Base-by-base conservation (phyloP, 2,329 filamentous ascomycete species). In the Cordyceps cicadae region DNA sequence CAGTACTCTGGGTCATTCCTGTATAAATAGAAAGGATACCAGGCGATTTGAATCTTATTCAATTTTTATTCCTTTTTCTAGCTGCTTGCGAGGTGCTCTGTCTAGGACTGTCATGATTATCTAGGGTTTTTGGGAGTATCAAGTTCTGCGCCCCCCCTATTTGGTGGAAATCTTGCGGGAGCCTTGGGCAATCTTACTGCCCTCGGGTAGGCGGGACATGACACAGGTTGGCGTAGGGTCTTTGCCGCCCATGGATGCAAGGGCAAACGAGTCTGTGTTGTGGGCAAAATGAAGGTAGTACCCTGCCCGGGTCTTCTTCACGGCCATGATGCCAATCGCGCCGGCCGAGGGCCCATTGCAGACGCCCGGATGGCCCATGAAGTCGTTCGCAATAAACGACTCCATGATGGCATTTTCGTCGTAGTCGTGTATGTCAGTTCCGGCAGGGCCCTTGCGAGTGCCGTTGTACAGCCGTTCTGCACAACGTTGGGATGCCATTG, bases 231-330 rank as follows among this genome's bases (percentile, higher is more conserved):
- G 90, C 59, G 84, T 83, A 52, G 77, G 79, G 65, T 97, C 92
- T 29, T 85, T 82, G 1, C 87, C 89, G 43, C 88, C 85, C 90
- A 97, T 95, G 3, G 91, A 95, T 1, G 92, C 91, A 58, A 99
- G 76, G 6, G 92, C 92, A 77, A 88, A 87, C 1, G 83, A 86
- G 71, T 97, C 93, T 0, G 94, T 99, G 70, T 97, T 99, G 78
- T 99, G 94, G 1, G 89, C 92, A 76, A 96, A 99, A 73, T 93
- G 93, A 56, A 99, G 82, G 70, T 89, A 91, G 65, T 90, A 85
- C 1, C 91, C 92, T 24, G 83, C 80, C 14, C 78, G 79, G 0
- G 84, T 87, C 77, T 92, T 94, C 77, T 97, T 97, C 67, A 97
- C 89, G 0, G 87, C 86, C 78, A 99, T 86, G 62, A 96, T 84